A percentile compares a stretch with the other conserved stretches of the same genome.
These are phyloP conservation scores for Wickerhamiella occidentalis DNA, from an alignment of 805 yeast genomes.

Conservation along the genomic window DNA sequence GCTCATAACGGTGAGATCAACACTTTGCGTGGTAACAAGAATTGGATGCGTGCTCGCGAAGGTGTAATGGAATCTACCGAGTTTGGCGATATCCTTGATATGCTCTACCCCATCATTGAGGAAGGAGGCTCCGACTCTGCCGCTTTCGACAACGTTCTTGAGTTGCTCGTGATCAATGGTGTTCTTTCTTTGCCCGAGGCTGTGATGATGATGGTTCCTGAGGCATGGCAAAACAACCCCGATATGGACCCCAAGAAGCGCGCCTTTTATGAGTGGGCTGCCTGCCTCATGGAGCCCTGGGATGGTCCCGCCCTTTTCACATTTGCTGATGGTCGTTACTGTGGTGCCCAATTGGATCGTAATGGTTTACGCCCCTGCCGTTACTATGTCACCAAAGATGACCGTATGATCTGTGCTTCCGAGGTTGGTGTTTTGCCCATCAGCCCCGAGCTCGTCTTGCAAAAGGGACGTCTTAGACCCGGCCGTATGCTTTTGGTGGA, in stretches of 20 bases:
- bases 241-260: constrained; percentile 81
- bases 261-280: constrained; percentile 98
- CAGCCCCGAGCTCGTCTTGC: constrained; percentile 66
- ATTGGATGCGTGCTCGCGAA: constrained; percentile 98
- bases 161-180: constrained; percentile 82
- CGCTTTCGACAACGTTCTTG: constrained; percentile 91
- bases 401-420: constrained; percentile 92
- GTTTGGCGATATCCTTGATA: constrained; percentile 85
- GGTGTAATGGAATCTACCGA: constrained; percentile 84
- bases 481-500: constrained; percentile 94
- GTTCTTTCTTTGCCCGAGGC: constrained; percentile 91
- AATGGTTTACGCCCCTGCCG: constrained; percentile 98
- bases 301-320: constrained; percentile 97
- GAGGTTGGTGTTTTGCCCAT: constrained; percentile 95
- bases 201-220: constrained; percentile 92
- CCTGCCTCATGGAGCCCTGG: constrained; percentile 99
- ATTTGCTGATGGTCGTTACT: constrained; percentile 92
- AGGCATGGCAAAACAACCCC: constrained; percentile 88
- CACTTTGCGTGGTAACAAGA: constrained; percentile 93
- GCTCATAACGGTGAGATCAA: constrained; percentile 99
- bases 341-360: constrained; percentile 96
- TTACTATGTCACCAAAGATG: constrained; percentile 88
- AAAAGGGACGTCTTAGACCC: constrained; percentile 90
- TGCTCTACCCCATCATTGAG: constrained; percentile 87
- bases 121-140: constrained; percentile 99